Evolutionary conservation across 768 basidiomycete species (phyloP), one percentile per base, ranked within the genome.

Genomic region (Pleurotus giganteus): DNA sequence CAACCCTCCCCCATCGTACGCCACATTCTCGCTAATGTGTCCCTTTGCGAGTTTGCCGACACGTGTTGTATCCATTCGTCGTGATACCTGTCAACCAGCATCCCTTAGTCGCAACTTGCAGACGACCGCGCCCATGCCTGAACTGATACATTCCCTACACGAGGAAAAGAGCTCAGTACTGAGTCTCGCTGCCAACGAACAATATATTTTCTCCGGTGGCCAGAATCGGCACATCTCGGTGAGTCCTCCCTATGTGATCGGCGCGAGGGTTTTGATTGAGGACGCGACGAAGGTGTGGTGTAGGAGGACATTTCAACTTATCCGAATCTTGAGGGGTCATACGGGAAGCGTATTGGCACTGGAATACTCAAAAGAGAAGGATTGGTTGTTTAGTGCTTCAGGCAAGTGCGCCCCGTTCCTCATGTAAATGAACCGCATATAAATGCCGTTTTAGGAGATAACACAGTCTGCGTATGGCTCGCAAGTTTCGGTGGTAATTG

Each of bases 361-460:
- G 44, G 86, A 89, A 61, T 81, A 89, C 58, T 88, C 86, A 5
- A 70, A 80, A 52, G 86, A 89, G 53, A 86, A 84, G 63, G 74
- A 80, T 43, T 96, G 94, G 94, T 65, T 97, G 24, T 90, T 97
- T 64, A 96, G 94, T 59, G 87, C 92, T 4, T 94, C 92, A 43
- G 89, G 93, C 90, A 66, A 56, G 79, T 62, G 9, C 52, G 29
- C 8, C 26, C 6, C 44, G 9, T 21, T 7, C 26, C 8, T 7
- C 26, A 9, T 11, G 9, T 23, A 11, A 17, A 4, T 6, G 12
- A n/a, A 4, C 31, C 34, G 24, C 12, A 27, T 23, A 55, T 55
- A 15, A 53, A 58, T 44, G 54, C 50, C 56, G 56, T 36, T 47
- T 9, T 51, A 94, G 94, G 91, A 11, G 94, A 95, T 59, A 92